These are phyloP conservation scores for Verticillium klebahnii DNA, from an alignment of 2,329 filamentous ascomycete species.

Conservation along the genomic window DNA sequence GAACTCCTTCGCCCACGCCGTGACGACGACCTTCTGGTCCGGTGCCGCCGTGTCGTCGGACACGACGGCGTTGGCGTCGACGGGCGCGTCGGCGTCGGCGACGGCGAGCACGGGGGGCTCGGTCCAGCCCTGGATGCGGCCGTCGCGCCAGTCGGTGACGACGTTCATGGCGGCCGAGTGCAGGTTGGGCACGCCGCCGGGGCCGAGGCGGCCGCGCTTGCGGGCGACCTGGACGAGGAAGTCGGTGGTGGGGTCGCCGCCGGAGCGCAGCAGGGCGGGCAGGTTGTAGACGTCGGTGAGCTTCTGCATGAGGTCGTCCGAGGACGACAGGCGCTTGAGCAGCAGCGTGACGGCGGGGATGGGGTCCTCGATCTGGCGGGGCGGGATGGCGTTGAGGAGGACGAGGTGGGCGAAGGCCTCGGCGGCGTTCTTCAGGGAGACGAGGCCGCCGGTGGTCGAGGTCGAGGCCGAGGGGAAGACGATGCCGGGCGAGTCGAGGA, in stretches of 20 bases:
- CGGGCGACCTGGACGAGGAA: slow-evolving; percentile 93
- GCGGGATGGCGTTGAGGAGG: slow-evolving; percentile 85
- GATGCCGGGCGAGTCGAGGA: slow-evolving; percentile 91
- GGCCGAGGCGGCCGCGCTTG: slow-evolving; percentile 83
- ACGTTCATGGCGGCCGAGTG: slow-evolving; percentile 85
- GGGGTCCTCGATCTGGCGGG: slow-evolving; percentile 91
- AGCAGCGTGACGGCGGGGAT: slow-evolving; percentile 81
- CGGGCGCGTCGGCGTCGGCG: slow-evolving; percentile 25
- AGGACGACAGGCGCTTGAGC: slow-evolving; percentile 71
- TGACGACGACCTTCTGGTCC: slow-evolving; percentile 83
- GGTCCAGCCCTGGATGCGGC: slow-evolving; percentile 88
- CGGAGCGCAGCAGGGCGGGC: slow-evolving; percentile 66
- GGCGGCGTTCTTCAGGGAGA: slow-evolving; percentile 54
- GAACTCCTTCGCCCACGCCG: slow-evolving; percentile 91
- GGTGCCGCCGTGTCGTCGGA: slow-evolving; percentile 43
- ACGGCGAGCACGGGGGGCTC: slow-evolving; percentile 67
- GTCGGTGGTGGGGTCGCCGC: slow-evolving; percentile 75
- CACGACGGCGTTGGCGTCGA: slow-evolving; percentile 21
- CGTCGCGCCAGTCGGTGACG: slow-evolving; percentile 94
- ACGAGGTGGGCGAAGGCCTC: slow-evolving; percentile 81
- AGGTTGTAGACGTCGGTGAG: slow-evolving; percentile 81
- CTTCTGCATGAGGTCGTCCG: slow-evolving; percentile 70
- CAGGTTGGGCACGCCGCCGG: slow-evolving; percentile 86
- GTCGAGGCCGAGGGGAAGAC: slow-evolving; percentile 72
- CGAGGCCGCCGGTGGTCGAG: slow-evolving; percentile 33